A percentile compares a stretch with the other conserved stretches of the same genome.
These are phyloP conservation scores for Ustilago lituana DNA, from an alignment of 1,284 basidiomycete species.

Conservation along the genomic window DNA sequence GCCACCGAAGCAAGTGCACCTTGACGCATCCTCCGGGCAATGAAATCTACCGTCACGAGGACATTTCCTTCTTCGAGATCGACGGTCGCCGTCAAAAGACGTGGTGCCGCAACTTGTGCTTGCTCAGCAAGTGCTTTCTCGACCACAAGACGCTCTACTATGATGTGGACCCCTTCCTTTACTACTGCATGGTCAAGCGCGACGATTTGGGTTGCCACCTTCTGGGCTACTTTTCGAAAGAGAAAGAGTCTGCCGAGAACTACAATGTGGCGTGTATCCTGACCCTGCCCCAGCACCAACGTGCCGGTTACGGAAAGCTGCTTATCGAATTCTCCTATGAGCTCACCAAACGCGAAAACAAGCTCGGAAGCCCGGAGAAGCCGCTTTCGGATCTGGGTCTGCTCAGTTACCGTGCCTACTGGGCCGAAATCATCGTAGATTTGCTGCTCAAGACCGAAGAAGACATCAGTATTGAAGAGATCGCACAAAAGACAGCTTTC, in stretches of 20 bases:
- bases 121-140: slow-evolving; percentile 96
- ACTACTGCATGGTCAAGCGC: slow-evolving; percentile 93
- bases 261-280: slow-evolving; percentile 99
- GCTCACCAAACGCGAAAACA: slow-evolving; percentile 93
- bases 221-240: slow-evolving; percentile 98
- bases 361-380: slow-evolving; percentile 96
- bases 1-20: slow-evolving; percentile 91
- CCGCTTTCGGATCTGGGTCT: slow-evolving; percentile 94
- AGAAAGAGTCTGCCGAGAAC: slow-evolving; percentile 96
- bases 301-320: slow-evolving; percentile 92
- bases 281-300: slow-evolving; percentile 95
- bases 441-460: slow-evolving; percentile 77
- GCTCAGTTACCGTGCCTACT: slow-evolving; percentile 92
- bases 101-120: slow-evolving; percentile 96
- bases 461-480: slow-evolving; percentile 91
- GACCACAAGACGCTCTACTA: slow-evolving; percentile 99
- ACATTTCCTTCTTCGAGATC: slow-evolving; percentile 97
- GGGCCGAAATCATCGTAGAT: slow-evolving; percentile 96
- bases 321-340: slow-evolving; percentile 99
- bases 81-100: slow-evolving; percentile 95
- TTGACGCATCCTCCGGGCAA: slow-evolving; percentile 97
- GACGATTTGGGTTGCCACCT: slow-evolving; percentile 92
- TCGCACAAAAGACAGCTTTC: slow-evolving; percentile 95
- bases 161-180: slow-evolving; percentile 99
- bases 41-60: slow-evolving; percentile 96